Evolutionary conservation across 805 yeast species (phyloP).

Genomic region (Wickerhamomyces ciferrii): DNA sequence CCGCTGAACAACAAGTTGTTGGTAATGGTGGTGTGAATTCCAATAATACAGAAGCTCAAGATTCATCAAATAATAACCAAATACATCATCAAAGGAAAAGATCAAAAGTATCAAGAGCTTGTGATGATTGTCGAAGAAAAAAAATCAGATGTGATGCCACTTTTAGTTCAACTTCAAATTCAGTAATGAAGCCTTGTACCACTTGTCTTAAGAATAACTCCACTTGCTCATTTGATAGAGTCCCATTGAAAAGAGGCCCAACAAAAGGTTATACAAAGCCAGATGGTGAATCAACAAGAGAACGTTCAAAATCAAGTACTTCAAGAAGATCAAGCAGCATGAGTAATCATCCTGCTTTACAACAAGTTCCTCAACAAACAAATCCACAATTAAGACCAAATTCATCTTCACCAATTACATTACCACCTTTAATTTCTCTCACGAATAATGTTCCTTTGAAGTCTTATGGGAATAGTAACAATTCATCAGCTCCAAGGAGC

Average conservation of each 20-base stretch:
- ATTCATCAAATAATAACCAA: slow-evolving; percentile 2
- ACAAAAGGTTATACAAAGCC: slow-evolving; percentile 53
- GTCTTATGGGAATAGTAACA: background rate
- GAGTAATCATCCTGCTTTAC: background rate
- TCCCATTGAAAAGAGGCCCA: slow-evolving; percentile 78
- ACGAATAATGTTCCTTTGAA: slow-evolving; percentile 3
- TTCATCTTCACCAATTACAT: slow-evolving; percentile 2
- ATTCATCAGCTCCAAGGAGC: too few species aligned
- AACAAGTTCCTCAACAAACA: background rate
- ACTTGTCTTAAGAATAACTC: slow-evolving; percentile 60
- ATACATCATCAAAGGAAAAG: slow-evolving; percentile 39
- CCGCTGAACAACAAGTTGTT: background rate
- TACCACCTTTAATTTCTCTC: slow-evolving; percentile 14
- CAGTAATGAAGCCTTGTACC: slow-evolving; percentile 50
- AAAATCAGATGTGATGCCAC: slow-evolving; percentile 69
- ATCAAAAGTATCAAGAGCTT: slow-evolving; percentile 73
- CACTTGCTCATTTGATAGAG: slow-evolving; percentile 59
- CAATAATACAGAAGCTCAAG: background rate
- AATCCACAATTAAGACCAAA: background rate
- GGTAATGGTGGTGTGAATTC: background rate
- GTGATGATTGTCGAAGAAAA: slow-evolving; percentile 74
- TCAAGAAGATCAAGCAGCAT: slow-evolving; percentile 5
- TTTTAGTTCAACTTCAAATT: slow-evolving; percentile 36
- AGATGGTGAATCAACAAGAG: slow-evolving; percentile 24
- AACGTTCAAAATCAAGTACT: slow-evolving; percentile 4